Evolutionary conservation across 768 basidiomycete species (phyloP), one percentile per base, ranked within the genome.

Genomic region (Chiua virens): DNA sequence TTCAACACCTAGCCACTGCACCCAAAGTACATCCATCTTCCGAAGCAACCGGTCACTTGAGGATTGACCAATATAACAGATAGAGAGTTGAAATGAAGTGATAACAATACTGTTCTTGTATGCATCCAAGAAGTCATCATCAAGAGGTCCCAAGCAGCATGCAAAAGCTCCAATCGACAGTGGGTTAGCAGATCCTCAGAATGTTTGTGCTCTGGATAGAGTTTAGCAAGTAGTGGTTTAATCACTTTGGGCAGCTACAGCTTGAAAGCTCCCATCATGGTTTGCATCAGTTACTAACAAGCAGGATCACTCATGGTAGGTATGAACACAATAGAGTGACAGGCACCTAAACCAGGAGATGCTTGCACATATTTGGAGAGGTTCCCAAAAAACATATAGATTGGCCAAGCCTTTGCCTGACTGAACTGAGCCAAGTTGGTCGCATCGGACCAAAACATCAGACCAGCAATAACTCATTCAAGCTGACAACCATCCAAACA

Each of bases 291-390:
- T 22, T 14, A n/a, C 15, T 9, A 22, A 14, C 10, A 41, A 42
- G 18, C 21, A 6, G 14, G 27, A 27, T 38, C 20, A 32, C 47
- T 47, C 52, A 77, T 74, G 13, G 63, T 60, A 1, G 75, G 75
- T 21, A 80, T 68, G 57, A 77, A 79, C 11, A 73, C 76, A 4
- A 77, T 11, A 49, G 75, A 75, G 51, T 78, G 71, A 20, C 63
- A 60, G 2, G 73, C 65, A 18, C 62, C 57, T 0, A 62, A 61
- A 8, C 53, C 59, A 2, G 72, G 73, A 14, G 59, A 56, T 2
- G 54, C 54, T 1, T 67, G 59, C 3, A 61, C 50, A 43, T 76
- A 77, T 54, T 79, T 80, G 0, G 74, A 75, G 8, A 67, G 58
- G 42, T 73, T 73, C 1, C 73, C 75, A 27, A 75, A 64, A 39